A percentile compares a stretch with the other conserved stretches of the same genome.
Evolutionary conservation across 2,329 filamentous ascomycete species (phyloP).

Genomic region (Diaporthe ilicicola): DNA sequence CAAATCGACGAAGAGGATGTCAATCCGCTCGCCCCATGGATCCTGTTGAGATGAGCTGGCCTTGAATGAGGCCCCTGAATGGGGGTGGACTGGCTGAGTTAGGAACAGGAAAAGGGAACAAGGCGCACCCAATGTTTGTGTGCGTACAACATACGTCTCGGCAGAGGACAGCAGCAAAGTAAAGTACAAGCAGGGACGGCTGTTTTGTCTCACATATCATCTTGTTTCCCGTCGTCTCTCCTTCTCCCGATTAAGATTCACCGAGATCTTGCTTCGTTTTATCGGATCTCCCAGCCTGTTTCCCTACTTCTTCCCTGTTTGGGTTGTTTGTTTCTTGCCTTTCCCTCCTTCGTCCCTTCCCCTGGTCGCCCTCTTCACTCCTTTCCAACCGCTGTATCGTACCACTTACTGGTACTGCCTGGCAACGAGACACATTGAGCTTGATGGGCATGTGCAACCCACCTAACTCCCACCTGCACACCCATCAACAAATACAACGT

Average conservation of each 20-base stretch:
- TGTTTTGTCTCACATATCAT: conserved; percentile 21
- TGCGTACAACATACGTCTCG: neutral
- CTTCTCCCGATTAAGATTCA: conserved; percentile 2
- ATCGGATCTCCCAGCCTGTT: neutral
- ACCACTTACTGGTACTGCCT: neutral
- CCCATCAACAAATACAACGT: conserved; percentile 1
- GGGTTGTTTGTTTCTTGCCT: neutral
- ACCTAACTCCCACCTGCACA: neutral
- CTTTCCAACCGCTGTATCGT: neutral
- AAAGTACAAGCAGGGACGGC: neutral
- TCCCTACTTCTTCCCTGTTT: neutral
- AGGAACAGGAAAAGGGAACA: neutral
- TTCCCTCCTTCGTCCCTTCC: conserved; percentile 3
- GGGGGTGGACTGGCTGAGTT: neutral
- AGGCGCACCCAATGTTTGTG: neutral
- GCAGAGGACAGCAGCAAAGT: neutral
- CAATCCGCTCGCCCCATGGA: conserved; percentile 13
- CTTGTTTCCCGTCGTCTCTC: neutral
- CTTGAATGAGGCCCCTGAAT: conserved; percentile 9
- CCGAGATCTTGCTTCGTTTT: neutral
- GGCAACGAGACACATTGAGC: neutral
- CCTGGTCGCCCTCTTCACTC: neutral
- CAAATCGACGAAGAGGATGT: neutral
- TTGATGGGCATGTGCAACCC: conserved; percentile 17
- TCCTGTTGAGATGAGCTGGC: conserved; percentile 19